Conservation (phyloP, 2,329 filamentous ascomycete genomes). For the Endocalyx cinctus region DNA sequence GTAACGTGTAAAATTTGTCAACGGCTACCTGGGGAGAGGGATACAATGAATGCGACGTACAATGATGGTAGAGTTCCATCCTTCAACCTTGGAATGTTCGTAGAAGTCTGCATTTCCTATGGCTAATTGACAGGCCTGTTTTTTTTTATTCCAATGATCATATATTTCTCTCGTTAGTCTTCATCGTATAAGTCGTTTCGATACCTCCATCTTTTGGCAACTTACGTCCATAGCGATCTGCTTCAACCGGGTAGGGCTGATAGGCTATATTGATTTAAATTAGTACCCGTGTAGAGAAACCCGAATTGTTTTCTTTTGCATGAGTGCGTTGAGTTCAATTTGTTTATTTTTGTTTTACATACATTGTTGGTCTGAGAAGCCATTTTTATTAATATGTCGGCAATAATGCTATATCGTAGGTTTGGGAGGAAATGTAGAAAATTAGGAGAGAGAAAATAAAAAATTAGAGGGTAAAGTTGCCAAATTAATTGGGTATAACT, state of each 20-base stretch:
- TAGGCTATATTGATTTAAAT: slow-evolving; percentile 52
- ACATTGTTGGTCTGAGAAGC: slow-evolving; percentile 22
- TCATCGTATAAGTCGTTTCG: too few species aligned
- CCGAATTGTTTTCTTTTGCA: not conserved
- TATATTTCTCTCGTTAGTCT: too few species aligned
- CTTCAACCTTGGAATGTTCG: slow-evolving; percentile 77
- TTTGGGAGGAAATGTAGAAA: slow-evolving; percentile 2
- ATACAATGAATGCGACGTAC: slow-evolving; percentile 48
- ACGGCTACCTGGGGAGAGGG: slow-evolving; percentile 1
- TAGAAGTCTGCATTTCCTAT: slow-evolving; percentile 74
- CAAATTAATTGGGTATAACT: too few species aligned
- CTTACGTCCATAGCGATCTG: slow-evolving; percentile 81
- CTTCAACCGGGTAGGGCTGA: slow-evolving; percentile 71
- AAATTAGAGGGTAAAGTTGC: too few species aligned
- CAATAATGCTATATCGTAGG: slow-evolving; percentile 2
- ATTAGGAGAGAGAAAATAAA: not conserved
- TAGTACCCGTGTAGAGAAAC: not conserved
- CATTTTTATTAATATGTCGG: slow-evolving; percentile 13
- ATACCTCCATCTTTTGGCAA: too few species aligned
- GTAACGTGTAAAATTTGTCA: not conserved
- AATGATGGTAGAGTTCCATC: slow-evolving; percentile 92
- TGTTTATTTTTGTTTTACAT: slow-evolving; percentile 5
- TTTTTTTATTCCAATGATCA: slow-evolving; percentile 15
- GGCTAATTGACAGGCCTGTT: slow-evolving; percentile 75
- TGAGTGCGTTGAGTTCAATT: not conserved